Conservation (phyloP, 1,139 yeast genomes). For the Kodamaea suecica region DNA sequence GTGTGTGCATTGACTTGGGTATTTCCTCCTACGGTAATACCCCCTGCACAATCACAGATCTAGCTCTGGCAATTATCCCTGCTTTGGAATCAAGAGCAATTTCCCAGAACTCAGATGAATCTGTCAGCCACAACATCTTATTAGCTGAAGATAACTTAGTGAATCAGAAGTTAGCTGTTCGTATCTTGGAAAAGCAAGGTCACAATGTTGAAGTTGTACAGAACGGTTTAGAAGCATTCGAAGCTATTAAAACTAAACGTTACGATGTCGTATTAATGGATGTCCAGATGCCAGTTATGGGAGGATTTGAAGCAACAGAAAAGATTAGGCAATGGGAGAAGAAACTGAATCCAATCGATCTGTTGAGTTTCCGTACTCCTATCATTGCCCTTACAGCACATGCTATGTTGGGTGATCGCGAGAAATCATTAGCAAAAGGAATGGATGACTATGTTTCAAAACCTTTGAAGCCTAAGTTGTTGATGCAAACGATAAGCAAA, state of each 20-base stretch:
- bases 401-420: conserved; percentile 89
- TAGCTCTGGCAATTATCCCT: conserved; percentile 79
- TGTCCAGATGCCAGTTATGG: conserved; percentile 95
- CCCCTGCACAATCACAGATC: conserved; percentile 76
- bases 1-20: conserved; percentile 79
- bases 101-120: conserved; percentile 76
- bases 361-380: conserved; percentile 65
- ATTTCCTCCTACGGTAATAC: conserved; percentile 86
- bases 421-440: conserved; percentile 78
- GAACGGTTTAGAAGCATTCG: conserved; percentile 79
- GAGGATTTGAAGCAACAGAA: conserved; percentile 88
- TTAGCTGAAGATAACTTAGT: conserved; percentile 87
- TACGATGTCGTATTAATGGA: conserved; percentile 89
- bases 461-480: conserved; percentile 77
- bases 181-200: conserved; percentile 78
- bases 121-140: conserved; percentile 68
- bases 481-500: conserved; percentile 80
- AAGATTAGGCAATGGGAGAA: conserved; percentile 85
- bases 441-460: conserved; percentile 90
- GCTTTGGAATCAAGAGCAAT: conserved; percentile 81
- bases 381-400: conserved; percentile 89
- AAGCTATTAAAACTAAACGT: conserved; percentile 61
- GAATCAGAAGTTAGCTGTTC: conserved; percentile 81
- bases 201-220: conserved; percentile 81
- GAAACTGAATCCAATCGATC: conserved; percentile 72